Evolutionary conservation across 1,139 yeast species (phyloP).

Genomic region (Taphrina pruni): DNA sequence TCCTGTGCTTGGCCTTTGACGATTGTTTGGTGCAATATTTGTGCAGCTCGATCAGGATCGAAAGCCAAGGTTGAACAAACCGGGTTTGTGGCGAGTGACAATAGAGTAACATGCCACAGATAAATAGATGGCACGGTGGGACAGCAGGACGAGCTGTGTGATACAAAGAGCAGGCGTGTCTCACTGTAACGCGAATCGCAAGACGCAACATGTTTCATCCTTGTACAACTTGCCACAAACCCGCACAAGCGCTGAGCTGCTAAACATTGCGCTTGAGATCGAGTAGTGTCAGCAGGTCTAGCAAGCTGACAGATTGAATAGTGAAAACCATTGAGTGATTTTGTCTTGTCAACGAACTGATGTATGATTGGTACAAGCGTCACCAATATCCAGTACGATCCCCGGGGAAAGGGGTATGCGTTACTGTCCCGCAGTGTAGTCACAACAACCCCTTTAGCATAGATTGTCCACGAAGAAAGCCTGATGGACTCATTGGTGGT

Average conservation of each 20-base stretch:
- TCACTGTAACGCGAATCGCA: slow-evolving; percentile 4
- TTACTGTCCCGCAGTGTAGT: background rate
- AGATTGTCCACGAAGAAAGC: too few relatives aligned
- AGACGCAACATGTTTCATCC: slow-evolving; percentile 13
- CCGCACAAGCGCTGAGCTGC: background rate
- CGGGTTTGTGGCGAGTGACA: slow-evolving; percentile 6
- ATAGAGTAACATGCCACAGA: slow-evolving; percentile 23
- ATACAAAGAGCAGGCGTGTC: slow-evolving; percentile 12
- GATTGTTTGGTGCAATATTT: slow-evolving; percentile 18
- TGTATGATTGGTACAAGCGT: slow-evolving; percentile 3
- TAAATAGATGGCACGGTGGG: slow-evolving; percentile 22
- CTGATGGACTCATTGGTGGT: too few relatives aligned
- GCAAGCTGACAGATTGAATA: background rate
- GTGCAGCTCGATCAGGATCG: slow-evolving; percentile 6
- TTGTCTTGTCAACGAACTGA: background rate
- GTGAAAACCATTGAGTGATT: background rate
- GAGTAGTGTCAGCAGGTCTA: background rate
- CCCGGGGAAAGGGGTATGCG: background rate
- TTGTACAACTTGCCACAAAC: slow-evolving; percentile 4
- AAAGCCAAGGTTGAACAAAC: slow-evolving; percentile 1
- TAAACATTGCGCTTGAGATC: background rate
- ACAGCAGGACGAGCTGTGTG: slow-evolving; percentile 13
- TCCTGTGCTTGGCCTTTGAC: slow-evolving; percentile 1
- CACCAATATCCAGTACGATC: background rate
- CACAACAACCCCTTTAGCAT: background rate